Evolutionary conservation across 768 basidiomycete species (phyloP).

Genomic region (Mycena amicta): DNA sequence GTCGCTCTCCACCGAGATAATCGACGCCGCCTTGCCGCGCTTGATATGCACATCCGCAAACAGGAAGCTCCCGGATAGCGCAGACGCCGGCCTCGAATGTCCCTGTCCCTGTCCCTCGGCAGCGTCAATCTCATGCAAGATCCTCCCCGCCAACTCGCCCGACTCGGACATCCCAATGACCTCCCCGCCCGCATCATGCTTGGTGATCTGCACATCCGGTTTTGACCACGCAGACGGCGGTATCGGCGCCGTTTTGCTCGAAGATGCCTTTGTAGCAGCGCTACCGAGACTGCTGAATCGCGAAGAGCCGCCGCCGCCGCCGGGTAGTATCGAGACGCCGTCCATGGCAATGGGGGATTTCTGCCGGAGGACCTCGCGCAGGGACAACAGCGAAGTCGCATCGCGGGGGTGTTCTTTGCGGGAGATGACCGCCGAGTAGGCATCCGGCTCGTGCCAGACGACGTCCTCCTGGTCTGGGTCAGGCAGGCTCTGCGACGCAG

Average conservation of each 20-base stretch:
- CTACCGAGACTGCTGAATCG: slow-evolving; percentile 25
- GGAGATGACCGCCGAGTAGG: slow-evolving; percentile 59
- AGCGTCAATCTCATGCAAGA: slow-evolving; percentile 47
- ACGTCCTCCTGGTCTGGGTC: slow-evolving; percentile 64
- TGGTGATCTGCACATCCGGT: slow-evolving; percentile 58
- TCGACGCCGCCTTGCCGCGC: slow-evolving; percentile 42
- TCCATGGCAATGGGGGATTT: slow-evolving; percentile 43
- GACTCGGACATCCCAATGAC: slow-evolving; percentile 40
- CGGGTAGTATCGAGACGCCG: slow-evolving; percentile 9
- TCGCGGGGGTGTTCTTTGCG: slow-evolving; percentile 69
- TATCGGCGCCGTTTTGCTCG: slow-evolving; percentile 4
- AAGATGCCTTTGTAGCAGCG: slow-evolving; percentile 18
- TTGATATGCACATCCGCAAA: slow-evolving; percentile 40
- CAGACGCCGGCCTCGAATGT: slow-evolving; percentile 31
- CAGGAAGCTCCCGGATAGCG: slow-evolving; percentile 23
- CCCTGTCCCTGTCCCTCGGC: slow-evolving; percentile 18
- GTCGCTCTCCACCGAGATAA: slow-evolving; percentile 42
- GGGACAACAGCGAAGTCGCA: slow-evolving; percentile 53
- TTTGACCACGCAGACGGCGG: slow-evolving; percentile 56
- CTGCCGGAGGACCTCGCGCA: slow-evolving; percentile 65
- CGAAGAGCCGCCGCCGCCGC: slow-evolving; percentile 8
- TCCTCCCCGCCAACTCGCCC: slow-evolving; percentile 44
- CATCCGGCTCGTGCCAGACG: slow-evolving; percentile 63
- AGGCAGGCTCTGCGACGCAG: slow-evolving; percentile 41
- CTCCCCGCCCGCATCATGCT: slow-evolving; percentile 52